Conservation (phyloP, 148 eudicot species). For the Simmondsia chinensis region DNA sequence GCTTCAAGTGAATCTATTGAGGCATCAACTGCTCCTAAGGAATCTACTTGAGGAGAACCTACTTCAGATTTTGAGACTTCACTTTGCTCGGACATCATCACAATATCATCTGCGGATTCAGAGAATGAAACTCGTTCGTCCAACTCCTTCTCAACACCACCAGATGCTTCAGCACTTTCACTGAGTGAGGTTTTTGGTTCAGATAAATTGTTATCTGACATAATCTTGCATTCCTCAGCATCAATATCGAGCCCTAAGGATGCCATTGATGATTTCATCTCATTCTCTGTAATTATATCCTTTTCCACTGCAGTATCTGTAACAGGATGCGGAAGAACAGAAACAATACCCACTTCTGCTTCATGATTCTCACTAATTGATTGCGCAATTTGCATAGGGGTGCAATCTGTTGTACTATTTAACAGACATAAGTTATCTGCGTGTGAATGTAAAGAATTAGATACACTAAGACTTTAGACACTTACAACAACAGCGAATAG, state of each 20-base stretch:
- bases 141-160: slow-evolving; percentile 7
- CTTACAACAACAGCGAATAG: neutral
- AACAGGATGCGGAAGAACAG: slow-evolving; percentile 8
- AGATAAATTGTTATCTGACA: neutral
- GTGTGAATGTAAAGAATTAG: neutral
- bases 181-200: slow-evolving; percentile 2
- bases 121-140: slow-evolving; percentile 11
- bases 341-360: slow-evolving; percentile 6
- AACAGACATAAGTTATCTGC: slow-evolving; percentile 20
- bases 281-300: slow-evolving; percentile 7
- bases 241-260: slow-evolving; percentile 9
- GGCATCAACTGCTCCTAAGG: slow-evolving; percentile 6
- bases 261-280: slow-evolving; percentile 2
- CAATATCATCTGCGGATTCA: slow-evolving; percentile 1
- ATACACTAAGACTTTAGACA: neutral
- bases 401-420: slow-evolving; percentile 5
- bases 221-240: slow-evolving; percentile 5
- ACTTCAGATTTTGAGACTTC: no score
- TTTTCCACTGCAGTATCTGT: slow-evolving; percentile 15
- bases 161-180: slow-evolving; percentile 16
- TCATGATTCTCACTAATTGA: slow-evolving; percentile 8
- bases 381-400: slow-evolving; percentile 4
- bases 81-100: no score
- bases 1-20: slow-evolving; percentile 4
- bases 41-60: slow-evolving; percentile 8